Base-by-base conservation (phyloP, 176 grass and related monocot species). In the Typha latifolia region DNA sequence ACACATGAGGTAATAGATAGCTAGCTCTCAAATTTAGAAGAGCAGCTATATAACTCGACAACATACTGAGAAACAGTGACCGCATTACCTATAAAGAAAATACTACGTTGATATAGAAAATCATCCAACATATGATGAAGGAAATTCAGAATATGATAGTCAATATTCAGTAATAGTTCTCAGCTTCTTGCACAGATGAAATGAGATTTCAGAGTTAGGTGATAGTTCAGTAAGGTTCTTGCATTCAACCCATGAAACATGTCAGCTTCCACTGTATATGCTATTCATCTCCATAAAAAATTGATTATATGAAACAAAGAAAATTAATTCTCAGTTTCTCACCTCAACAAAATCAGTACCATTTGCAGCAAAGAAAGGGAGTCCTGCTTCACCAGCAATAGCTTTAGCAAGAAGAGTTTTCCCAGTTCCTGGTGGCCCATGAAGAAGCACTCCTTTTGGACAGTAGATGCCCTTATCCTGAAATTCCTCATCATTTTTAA, bases 281-380 rank as follows among this genome's bases (percentile, higher is more conserved):
- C 24, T 26, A 26, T 26, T 26, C 24, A 26, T 26, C 24, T 26
- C 24, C 2, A n/a, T 21, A 31, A 53, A 69, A 2, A 66, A 53
- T 12, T 53, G 51, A 13, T 57, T 14, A 13, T 14, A 34, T 32
- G 12, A 68, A 24, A 7, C 21, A 37, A 68, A 26, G 21, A 51
- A 50, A 24, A 48, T 37, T 49, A 66, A 14, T 15, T 11, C 4
- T 37, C 5, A 5, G 34, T 37, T 37, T 37, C 32, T 67, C 8
- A 76, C 73, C 73, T 76, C 73, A 26, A 76, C 73, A 76, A 76
- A 76, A 76, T 76, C 73, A 59, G 73, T 76, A 27, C 73, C 73
- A 76, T 76, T 76, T 18, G 73, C 73, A 59, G 73, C 73, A 61
- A 76, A 76, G 63, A 76, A 76, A 21, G 73, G 73, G 9, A 76